Base-by-base conservation (phyloP, 2,329 filamentous ascomycete species). In the Elsinoe batatas region DNA sequence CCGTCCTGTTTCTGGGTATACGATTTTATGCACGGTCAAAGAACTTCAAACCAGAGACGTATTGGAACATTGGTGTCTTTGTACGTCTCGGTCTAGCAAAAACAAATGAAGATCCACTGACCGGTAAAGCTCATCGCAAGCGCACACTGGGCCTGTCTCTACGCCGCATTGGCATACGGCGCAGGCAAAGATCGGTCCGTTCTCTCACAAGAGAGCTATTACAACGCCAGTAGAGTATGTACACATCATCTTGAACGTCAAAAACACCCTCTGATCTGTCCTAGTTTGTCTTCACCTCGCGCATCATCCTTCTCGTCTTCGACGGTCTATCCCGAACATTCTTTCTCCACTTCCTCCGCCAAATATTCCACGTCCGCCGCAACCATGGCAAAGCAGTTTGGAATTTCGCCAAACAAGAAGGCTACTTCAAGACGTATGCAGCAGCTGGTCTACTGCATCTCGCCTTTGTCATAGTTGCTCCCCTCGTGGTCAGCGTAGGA, bases 131-230 rank as follows among this genome's bases (percentile, higher is more conserved):
- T 51, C n/a, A 35, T 51, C 17, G 47, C 47, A 38, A 51, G 47
- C 35, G 33, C 47, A 36, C 47, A 51, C 18, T 51, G 47, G 47
- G 47, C 47, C 11, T 51, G 47, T 51, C 10, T 51, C 18, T 51
- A 51, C 47, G 47, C 47, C 26, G 47, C 47, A n/a, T 35, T 51
- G 32, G 47, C 47, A 37, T 38, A 26, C 47, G 47, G 47, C 35
- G 47, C 47, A 51, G 47, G 47, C n/a, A 51, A 51, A 35, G 47
- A 51, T 51, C 17, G 36, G 20, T 51, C 47, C n/a, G 47, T 51
- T 26, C 36, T 51, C 18, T 51, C 47, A 8, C 32, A 38, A 18
- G 11, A n/a, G 13, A 35, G 18, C 47, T 51, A 51, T 37, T 51
- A 37, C 33, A 18, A 51, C 20, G 47, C 47, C 13, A 26, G 47